Evolutionary conservation across 106 monocot genomes (phyloP).

Genomic region (Cymbidium sinense): DNA sequence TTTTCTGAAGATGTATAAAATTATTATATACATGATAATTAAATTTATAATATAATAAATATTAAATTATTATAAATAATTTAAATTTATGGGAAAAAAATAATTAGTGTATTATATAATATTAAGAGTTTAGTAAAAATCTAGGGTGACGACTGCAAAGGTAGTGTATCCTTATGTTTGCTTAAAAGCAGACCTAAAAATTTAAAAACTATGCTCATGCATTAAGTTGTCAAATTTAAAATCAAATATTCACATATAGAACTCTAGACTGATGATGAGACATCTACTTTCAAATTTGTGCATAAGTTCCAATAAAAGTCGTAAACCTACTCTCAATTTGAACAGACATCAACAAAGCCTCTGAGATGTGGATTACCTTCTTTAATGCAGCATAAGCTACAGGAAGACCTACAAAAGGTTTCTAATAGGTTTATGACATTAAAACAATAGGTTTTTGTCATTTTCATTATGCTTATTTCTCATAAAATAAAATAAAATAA

Average conservation of each 20-base stretch:
- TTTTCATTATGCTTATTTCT: background rate
- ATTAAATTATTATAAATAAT: too few relatives aligned
- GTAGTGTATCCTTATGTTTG: too few relatives aligned
- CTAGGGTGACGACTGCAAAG: too few relatives aligned
- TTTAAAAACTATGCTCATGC: background rate
- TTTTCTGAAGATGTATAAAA: too few relatives aligned
- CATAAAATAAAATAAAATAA: too few relatives aligned
- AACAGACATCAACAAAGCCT: background rate
- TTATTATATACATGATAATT: too few relatives aligned
- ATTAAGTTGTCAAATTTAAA: background rate
- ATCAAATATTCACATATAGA: background rate
- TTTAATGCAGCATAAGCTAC: background rate
- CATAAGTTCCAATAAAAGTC: background rate
- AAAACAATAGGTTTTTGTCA: background rate
- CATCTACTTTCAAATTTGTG: background rate
- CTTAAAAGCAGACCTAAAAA: background rate
- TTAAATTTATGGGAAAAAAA: too few relatives aligned
- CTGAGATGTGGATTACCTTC: background rate
- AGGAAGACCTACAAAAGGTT: background rate
- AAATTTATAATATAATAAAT: too few relatives aligned
- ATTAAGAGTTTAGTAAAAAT: too few relatives aligned
- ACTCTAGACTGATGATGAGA: background rate
- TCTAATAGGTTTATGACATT: background rate
- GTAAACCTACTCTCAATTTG: background rate
- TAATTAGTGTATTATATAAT: too few relatives aligned